Conservation (phyloP, 2,329 filamentous ascomycete species). For the Microascus cirrosus region DNA sequence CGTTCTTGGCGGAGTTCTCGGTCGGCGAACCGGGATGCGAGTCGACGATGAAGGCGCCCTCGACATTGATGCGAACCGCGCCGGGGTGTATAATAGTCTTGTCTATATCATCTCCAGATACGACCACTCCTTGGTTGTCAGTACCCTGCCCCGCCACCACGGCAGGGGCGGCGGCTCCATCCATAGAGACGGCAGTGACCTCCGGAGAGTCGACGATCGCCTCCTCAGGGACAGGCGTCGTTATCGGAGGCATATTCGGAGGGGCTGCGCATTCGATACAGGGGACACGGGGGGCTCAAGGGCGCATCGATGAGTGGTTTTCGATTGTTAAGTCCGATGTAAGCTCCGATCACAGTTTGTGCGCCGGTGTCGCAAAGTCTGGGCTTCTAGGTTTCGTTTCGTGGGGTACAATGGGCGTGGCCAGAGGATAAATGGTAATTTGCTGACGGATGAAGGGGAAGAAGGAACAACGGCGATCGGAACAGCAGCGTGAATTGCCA, state of each 20-base stretch:
- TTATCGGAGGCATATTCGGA: conserved; percentile 1
- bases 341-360: not conserved
- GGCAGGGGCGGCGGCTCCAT: not conserved
- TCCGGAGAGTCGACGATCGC: conserved; percentile 1
- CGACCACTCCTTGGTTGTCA: conserved; percentile 15
- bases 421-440: not conserved
- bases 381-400: not conserved
- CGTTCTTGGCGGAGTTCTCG: conserved; percentile 19
- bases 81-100: conserved; percentile 51
- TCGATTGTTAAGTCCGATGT: not conserved
- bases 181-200: not conserved
- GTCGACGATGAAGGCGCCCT: conserved; percentile 93
- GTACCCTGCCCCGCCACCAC: not conserved
- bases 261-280: not conserved
- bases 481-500: not conserved
- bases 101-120: conserved; percentile 46
- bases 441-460: not conserved
- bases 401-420: not conserved
- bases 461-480: not conserved
- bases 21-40: conserved; percentile 52
- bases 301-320: not conserved
- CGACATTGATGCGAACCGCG: conserved; percentile 87
- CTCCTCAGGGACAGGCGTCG: not conserved
- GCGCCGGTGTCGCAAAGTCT: not conserved
- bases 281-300: not conserved